phyloP scores from a whole-genome alignment of 1,139 yeast genomes.

The Zygotorulaspora mrakii region DNA sequence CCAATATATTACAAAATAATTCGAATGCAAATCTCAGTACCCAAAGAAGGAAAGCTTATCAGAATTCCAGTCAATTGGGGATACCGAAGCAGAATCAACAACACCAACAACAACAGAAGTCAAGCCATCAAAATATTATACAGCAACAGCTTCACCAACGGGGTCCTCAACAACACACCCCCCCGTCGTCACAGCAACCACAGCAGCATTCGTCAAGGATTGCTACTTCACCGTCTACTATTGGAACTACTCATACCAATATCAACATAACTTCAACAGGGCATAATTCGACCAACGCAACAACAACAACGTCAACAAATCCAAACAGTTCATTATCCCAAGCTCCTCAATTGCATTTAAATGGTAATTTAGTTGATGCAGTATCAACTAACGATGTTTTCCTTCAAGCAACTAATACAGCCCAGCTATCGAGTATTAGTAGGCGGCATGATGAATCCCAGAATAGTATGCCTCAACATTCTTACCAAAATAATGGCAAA shows the following conservation, averaged over 20 bases:
- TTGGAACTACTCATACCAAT: slow-evolving; percentile 6
- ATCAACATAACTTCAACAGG: slow-evolving; percentile 6
- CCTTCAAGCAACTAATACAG: slow-evolving; percentile 37
- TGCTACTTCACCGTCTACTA: slow-evolving; percentile 11
- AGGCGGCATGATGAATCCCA: slow-evolving; percentile 10
- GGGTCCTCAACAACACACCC: slow-evolving; percentile 3
- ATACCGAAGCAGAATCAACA: slow-evolving; percentile 19
- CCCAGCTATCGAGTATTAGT: slow-evolving; percentile 10
- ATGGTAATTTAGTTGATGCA: slow-evolving; percentile 52
- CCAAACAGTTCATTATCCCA: slow-evolving; percentile 11
- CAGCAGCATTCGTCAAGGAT: slow-evolving; percentile 5
- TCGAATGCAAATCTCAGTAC: slow-evolving; percentile 8
- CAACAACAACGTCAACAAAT: slow-evolving; percentile 10
- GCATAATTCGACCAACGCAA: slow-evolving; percentile 5
- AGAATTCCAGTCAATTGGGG: slow-evolving; percentile 10
- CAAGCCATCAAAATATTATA: slow-evolving; percentile 23
- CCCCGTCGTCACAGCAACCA: slow-evolving; percentile 9
- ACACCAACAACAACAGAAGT: slow-evolving; percentile 8
- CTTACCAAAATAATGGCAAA: slow-evolving; percentile 8
- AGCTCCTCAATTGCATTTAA: slow-evolving; percentile 28
- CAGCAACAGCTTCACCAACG: slow-evolving; percentile 23
- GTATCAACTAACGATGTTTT: slow-evolving; percentile 90
- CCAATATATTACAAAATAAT: slow-evolving; percentile 6
- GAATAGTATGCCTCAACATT: slow-evolving; percentile 4
- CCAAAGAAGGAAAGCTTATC: slow-evolving; percentile 10